phyloP scores from a whole-genome alignment of 331 rosid species.

The Telfairia occidentalis region DNA sequence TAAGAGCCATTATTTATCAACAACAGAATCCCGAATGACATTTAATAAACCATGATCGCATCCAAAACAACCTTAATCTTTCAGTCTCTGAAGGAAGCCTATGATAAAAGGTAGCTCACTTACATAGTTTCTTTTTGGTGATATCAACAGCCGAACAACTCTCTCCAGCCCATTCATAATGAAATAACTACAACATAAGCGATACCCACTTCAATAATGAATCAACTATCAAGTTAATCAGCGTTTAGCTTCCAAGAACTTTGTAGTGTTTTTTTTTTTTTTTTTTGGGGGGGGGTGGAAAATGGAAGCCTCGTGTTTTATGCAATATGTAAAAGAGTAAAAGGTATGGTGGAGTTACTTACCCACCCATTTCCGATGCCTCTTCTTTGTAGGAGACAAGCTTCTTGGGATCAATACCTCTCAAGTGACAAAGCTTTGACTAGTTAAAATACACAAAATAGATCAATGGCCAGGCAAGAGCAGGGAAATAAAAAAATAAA shows the following conservation, averaged over 20 bases:
- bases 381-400: conserved; percentile 74
- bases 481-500: neutral
- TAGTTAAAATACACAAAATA: conserved; percentile 23
- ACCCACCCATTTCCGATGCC: conserved; percentile 98
- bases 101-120: conserved; percentile 21
- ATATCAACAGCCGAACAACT: conserved; percentile 69
- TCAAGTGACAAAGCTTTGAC: conserved; percentile 80
- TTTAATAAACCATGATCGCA: neutral
- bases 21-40: neutral
- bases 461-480: conserved; percentile 5
- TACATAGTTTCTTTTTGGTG: conserved; percentile 90
- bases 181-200: conserved; percentile 56
- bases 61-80: neutral
- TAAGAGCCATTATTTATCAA: too few relatives aligned
- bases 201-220: neutral
- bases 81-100: neutral
- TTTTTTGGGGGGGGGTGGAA: neutral
- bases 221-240: neutral
- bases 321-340: conserved; percentile 4
- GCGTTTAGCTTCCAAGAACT: neutral
- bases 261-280: neutral
- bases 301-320: neutral
- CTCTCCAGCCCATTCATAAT: conserved; percentile 85
- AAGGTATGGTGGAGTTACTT: conserved; percentile 29
- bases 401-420: conserved; percentile 45